Percentiles rank a stretch among this genome's conserved stretches.
phyloP scores from a whole-genome alignment of 2,329 filamentous ascomycete genomes.

The Pyricularia sp. region DNA sequence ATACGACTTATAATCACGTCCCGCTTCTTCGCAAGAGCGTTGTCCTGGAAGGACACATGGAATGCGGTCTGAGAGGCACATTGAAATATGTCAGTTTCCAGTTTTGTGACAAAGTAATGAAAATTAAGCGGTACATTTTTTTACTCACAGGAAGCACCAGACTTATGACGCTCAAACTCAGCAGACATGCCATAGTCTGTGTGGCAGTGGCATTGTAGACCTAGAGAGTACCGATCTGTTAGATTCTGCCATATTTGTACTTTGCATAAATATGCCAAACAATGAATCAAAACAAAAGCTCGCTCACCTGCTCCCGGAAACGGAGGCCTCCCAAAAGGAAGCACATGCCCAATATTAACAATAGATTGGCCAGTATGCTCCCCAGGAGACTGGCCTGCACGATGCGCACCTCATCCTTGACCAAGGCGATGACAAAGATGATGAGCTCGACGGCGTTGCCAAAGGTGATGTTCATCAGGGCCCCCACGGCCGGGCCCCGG shows the following conservation, averaged over 20 bases:
- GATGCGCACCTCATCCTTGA: slow-evolving; percentile 66
- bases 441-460: slow-evolving; percentile 89
- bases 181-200: slow-evolving; percentile 89
- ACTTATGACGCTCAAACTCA: slow-evolving; percentile 86
- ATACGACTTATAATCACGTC: slow-evolving; percentile 82
- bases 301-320: slow-evolving; percentile 48
- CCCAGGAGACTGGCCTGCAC: slow-evolving; percentile 70
- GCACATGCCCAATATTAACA: slow-evolving; percentile 68
- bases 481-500: slow-evolving; percentile 78
- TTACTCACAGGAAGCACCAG: slow-evolving; percentile 64
- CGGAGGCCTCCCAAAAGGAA: slow-evolving; percentile 61
- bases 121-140: too few species aligned
- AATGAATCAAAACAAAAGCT: slow-evolving; percentile 10
- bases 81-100: background rate
- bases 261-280: background rate
- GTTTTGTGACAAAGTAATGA: too few species aligned
- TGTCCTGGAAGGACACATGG: slow-evolving; percentile 71
- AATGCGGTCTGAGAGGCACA: slow-evolving; percentile 62
- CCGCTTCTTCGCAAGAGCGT: slow-evolving; percentile 51
- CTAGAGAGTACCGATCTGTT: slow-evolving; percentile 23
- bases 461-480: slow-evolving; percentile 83
- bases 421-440: slow-evolving; percentile 75
- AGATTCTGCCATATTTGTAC: background rate
- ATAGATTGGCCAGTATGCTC: slow-evolving; percentile 67
- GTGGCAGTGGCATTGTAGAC: slow-evolving; percentile 94